Conservation (phyloP, 306 rosid species). For the Casuarina cunninghamiana region DNA sequence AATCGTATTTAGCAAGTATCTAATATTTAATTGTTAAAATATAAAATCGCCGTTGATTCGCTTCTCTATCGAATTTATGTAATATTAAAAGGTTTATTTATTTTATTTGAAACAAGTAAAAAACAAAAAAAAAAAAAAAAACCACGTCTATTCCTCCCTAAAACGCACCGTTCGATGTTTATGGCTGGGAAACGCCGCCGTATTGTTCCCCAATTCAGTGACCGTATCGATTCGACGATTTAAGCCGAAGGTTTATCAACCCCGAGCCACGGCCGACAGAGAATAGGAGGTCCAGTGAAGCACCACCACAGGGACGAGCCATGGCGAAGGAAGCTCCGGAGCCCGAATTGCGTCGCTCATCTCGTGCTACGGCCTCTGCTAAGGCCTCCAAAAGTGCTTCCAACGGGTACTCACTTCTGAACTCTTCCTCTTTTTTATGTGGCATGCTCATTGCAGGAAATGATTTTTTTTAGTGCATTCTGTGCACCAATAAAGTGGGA, state of each 20-base stretch:
- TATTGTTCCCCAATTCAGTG: background rate
- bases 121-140: no score
- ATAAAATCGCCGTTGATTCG: no score
- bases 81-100: no score
- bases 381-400: constrained; percentile 25
- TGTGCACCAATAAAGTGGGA: background rate
- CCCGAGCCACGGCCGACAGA: background rate
- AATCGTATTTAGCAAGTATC: no score
- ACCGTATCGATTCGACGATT: background rate
- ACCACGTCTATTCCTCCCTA: no score
- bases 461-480: background rate
- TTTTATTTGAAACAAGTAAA: no score
- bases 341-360: constrained; percentile 31
- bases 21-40: no score
- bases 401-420: constrained; percentile 32
- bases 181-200: background rate
- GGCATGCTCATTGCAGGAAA: background rate
- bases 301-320: constrained; percentile 6
- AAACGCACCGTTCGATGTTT: no score
- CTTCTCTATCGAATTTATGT: no score
- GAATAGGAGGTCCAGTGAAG: background rate
- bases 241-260: background rate
- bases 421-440: background rate
- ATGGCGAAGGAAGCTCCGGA: constrained; percentile 52
- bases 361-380: constrained; percentile 28